phyloP scores from a whole-genome alignment of 441 rosid species.

The Aquilaria agallochum region DNA sequence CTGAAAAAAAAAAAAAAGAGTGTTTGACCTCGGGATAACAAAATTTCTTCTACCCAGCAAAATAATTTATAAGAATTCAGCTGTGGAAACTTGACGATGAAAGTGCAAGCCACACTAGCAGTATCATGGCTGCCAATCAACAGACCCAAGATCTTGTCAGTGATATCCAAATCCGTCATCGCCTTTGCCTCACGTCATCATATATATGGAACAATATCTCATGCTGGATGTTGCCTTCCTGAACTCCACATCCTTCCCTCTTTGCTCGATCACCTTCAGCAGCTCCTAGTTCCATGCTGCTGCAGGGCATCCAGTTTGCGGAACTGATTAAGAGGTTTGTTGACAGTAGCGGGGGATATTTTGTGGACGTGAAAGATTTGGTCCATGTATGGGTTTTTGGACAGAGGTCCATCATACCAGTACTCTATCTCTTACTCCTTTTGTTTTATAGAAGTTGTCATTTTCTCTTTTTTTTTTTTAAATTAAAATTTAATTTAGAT shows the following conservation, averaged over 20 bases:
- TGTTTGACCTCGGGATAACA: too few relatives aligned
- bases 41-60: too few relatives aligned
- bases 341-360: too few relatives aligned
- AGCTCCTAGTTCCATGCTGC: slow-evolving; percentile 24
- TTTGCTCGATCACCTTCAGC: slow-evolving; percentile 5
- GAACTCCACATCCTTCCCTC: slow-evolving; percentile 20
- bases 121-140: slow-evolving; percentile 45
- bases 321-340: slow-evolving; percentile 21
- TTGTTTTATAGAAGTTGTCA: too few relatives aligned
- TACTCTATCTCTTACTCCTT: too few relatives aligned
- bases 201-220: slow-evolving; percentile 38
- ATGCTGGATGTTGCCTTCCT: slow-evolving; percentile 15
- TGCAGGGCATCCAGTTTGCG: slow-evolving; percentile 35
- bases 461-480: too few relatives aligned
- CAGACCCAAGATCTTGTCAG: slow-evolving; percentile 40
- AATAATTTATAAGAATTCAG: too few relatives aligned
- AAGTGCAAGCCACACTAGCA: slow-evolving; percentile 32
- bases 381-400: too few relatives aligned
- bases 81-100: slow-evolving; percentile 26
- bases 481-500: too few relatives aligned
- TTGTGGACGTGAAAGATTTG: too few relatives aligned
- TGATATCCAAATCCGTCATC: slow-evolving; percentile 27
- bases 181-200: slow-evolving; percentile 13
- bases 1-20: too few relatives aligned
- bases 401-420: too few relatives aligned